These are phyloP conservation scores for Mortierella antarctica DNA, from an alignment of 192 early-diverging fungal species.

Conservation along the genomic window DNA sequence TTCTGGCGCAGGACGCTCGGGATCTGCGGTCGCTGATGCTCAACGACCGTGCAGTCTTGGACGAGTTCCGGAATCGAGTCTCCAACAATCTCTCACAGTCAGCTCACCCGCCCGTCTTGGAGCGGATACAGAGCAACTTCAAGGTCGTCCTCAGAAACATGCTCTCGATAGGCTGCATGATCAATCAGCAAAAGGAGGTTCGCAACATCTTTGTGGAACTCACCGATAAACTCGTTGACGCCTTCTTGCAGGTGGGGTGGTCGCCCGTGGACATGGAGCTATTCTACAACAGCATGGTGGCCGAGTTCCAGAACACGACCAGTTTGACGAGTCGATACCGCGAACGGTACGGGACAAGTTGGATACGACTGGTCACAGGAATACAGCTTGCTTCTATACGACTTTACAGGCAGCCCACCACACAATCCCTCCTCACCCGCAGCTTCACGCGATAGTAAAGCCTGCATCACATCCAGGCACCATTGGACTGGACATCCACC, in stretches of 20 bases:
- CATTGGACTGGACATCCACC: no score
- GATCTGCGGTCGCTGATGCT: constrained; percentile 42
- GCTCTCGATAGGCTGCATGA: constrained; percentile 43
- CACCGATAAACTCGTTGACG: constrained; percentile 45
- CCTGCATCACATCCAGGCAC: not conserved
- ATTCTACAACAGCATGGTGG: constrained; percentile 24
- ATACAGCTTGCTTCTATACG: constrained; percentile 47
- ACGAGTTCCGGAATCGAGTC: constrained; percentile 43
- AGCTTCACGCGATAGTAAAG: constrained; percentile 42
- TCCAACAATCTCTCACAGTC: constrained; percentile 38
- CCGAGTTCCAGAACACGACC: constrained; percentile 24
- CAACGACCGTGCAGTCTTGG: constrained; percentile 38
- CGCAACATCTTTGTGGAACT: constrained; percentile 47
- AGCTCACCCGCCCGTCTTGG: constrained; percentile 31
- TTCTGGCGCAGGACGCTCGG: constrained; percentile 43
- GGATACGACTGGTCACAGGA: constrained; percentile 47
- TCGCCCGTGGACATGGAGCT: constrained; percentile 30
- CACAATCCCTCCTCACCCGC: constrained; percentile 40
- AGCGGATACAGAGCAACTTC: constrained; percentile 54
- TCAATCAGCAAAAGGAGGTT: constrained; percentile 51
- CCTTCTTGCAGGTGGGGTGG: constrained; percentile 45
- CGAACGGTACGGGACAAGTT: constrained; percentile 42
- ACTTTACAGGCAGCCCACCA: constrained; percentile 43
- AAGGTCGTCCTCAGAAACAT: constrained; percentile 50
- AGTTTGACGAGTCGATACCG: constrained; percentile 39